Evolutionary conservation across 176 grass and related monocot genomes (phyloP), one percentile per base, ranked within the genome.

Genomic region (Bothriochloa decipiens): DNA sequence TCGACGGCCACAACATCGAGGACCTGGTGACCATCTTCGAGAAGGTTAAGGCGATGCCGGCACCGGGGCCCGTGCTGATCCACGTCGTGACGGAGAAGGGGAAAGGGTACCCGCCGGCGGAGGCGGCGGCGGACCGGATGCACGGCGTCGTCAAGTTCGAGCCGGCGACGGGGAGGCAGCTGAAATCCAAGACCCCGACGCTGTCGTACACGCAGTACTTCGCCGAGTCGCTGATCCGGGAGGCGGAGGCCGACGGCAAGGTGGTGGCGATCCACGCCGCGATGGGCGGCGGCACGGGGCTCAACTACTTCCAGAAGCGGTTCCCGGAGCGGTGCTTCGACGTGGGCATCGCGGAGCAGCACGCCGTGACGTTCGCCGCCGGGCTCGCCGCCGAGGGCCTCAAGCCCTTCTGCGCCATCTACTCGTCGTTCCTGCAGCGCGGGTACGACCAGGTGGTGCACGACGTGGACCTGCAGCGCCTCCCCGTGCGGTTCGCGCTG

Each of bases 401-500:
- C 61, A 96, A 94, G 86, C 96, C 96, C 3, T 99, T 99, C 87
- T 99, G 96, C 64, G 89, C 93, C 78, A 96, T 99, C 82, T 99
- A 99, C 84, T 99, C 96, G 1, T 94, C 93, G 3, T 99, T 99
- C 78, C 91, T 99, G 41, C 93, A 99, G 87, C 91, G 96, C 42
- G 96, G 96, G 3, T 99, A 99, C 87, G 96, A 99, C 82, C 93
- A 99, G 93, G 96, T 99, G 41, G 96, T 92, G 67, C 96, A 99
- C 47, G 96, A 99, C 79, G 96, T 99, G 3, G 96, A 99, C 87
- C 81, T 99, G 29, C 96, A 99, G 77, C 84, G 88, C 8, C 74
- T 99, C 15, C 96, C 96, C 7, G 96, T 99, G 43, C 83, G 96
- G 11, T 96, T 99, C 55, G 96, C 93, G 0, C 67, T 96, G 5